Evolutionary conservation across 2,329 filamentous ascomycete genomes (phyloP).

Genomic region (Microdochium paspali): DNA sequence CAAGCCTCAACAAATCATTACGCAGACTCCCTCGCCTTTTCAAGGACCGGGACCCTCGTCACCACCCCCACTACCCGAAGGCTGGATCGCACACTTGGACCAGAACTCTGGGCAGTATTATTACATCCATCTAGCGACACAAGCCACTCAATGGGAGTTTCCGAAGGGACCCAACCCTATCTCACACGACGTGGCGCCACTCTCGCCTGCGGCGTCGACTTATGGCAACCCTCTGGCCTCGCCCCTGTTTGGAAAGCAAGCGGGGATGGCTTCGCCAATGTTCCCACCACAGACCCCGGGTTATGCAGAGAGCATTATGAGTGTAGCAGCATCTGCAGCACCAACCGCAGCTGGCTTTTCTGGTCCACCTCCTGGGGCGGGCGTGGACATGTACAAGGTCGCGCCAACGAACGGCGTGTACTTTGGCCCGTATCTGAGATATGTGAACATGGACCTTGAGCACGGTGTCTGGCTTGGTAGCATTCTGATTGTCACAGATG

Average conservation of each 20-base stretch:
- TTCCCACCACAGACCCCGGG: conserved; percentile 75
- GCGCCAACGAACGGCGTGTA: conserved; percentile 93
- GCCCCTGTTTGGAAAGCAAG: conserved; percentile 56
- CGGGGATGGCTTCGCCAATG: conserved; percentile 69
- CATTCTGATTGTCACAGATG: conserved; percentile 86
- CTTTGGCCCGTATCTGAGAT: conserved; percentile 91
- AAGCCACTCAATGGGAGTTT: conserved; percentile 98
- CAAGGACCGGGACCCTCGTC: conserved; percentile 55
- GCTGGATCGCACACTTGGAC: conserved; percentile 96
- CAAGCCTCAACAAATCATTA: conserved; percentile 6
- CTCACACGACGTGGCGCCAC: conserved; percentile 68
- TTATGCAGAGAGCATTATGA: conserved; percentile 80
- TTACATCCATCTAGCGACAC: conserved; percentile 91
- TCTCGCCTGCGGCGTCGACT: conserved; percentile 73
- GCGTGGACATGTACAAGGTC: conserved; percentile 90
- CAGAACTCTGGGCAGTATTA: conserved; percentile 97
- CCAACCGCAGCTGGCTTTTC: conserved; percentile 76
- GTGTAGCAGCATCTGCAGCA: conserved; percentile 62
- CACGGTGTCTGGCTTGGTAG: conserved; percentile 86
- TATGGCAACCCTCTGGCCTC: conserved; percentile 67
- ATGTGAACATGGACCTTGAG: conserved; percentile 95
- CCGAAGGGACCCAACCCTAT: conserved; percentile 90
- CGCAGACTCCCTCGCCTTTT: conserved; percentile 35
- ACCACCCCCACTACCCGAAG: conserved; percentile 88
- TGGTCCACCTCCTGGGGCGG: conserved; percentile 78